A percentile compares a stretch with the other conserved stretches of the same genome.
Evolutionary conservation across 441 rosid genomes (phyloP).

Genomic region (Arabidopsis lyrata): DNA sequence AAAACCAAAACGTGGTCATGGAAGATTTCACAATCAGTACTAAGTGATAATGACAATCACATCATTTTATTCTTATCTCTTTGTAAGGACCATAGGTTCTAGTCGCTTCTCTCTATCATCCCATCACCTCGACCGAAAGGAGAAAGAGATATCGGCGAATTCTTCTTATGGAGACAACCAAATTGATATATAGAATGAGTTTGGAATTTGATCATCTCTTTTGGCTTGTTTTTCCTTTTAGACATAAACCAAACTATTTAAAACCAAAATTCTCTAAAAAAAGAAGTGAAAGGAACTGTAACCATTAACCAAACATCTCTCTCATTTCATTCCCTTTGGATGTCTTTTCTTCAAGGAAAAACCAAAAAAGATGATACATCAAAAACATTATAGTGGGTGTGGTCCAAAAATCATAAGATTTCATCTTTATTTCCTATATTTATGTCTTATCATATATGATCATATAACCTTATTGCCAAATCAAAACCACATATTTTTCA

Average conservation of each 20-base stretch:
- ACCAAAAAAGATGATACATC: constrained; percentile 35
- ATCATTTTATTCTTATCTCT: constrained; percentile 33
- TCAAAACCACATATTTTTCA: constrained; percentile 33
- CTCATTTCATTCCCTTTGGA: constrained; percentile 39
- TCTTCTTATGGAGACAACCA: constrained; percentile 32
- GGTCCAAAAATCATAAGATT: constrained; percentile 38
- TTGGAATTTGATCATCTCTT: constrained; percentile 28
- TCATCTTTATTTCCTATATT: constrained; percentile 16
- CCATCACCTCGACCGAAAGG: constrained; percentile 42
- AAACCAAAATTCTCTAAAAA: not conserved
- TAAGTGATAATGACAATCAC: constrained; percentile 38
- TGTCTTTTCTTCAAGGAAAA: constrained; percentile 25
- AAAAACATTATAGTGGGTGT: constrained; percentile 32
- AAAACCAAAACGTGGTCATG: constrained; percentile 30
- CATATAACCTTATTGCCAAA: constrained; percentile 31
- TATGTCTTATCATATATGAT: constrained; percentile 34
- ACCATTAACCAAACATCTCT: constrained; percentile 36
- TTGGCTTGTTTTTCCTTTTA: constrained; percentile 19
- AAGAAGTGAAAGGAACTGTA: constrained; percentile 16
- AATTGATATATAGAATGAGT: constrained; percentile 29
- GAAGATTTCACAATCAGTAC: constrained; percentile 38
- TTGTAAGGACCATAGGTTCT: constrained; percentile 44
- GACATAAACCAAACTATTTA: constrained; percentile 33
- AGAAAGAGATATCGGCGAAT: constrained; percentile 24
- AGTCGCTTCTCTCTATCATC: constrained; percentile 33